Evolutionary conservation across 805 yeast genomes (phyloP).

Genomic region (Yarrowia divulgata): DNA sequence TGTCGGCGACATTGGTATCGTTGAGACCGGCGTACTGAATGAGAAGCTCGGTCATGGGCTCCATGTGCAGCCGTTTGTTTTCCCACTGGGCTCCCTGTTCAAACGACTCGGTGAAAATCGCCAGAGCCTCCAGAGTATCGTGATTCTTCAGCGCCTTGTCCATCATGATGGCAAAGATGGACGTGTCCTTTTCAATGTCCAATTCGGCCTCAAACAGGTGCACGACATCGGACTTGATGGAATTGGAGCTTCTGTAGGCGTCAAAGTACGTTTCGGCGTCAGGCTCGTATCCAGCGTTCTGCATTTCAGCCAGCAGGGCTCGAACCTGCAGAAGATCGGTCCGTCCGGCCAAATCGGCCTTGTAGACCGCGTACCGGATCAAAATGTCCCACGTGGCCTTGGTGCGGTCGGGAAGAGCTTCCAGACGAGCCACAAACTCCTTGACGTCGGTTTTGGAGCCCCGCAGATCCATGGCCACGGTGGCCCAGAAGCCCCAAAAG

Average conservation of each 20-base stretch:
- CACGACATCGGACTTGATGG: slow-evolving; percentile 42
- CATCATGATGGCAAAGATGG: slow-evolving; percentile 52
- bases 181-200: slow-evolving; percentile 51
- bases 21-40: slow-evolving; percentile 15
- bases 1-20: slow-evolving; percentile 23
- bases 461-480: slow-evolving; percentile 13
- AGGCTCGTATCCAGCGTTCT: slow-evolving; percentile 42
- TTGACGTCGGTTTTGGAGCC: slow-evolving; percentile 8
- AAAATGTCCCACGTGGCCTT: slow-evolving; percentile 52
- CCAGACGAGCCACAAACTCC: background rate
- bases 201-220: slow-evolving; percentile 49
- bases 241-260: slow-evolving; percentile 45
- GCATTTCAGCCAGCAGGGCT: slow-evolving; percentile 42
- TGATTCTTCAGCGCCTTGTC: slow-evolving; percentile 48
- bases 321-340: slow-evolving; percentile 41
- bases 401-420: slow-evolving; percentile 2
- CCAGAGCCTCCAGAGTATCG: slow-evolving; percentile 49
- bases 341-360: slow-evolving; percentile 18
- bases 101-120: slow-evolving; percentile 51
- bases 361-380: slow-evolving; percentile 50
- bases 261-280: slow-evolving; percentile 47
- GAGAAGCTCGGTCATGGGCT: slow-evolving; percentile 36
- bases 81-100: slow-evolving; percentile 57
- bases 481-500: slow-evolving; percentile 24
- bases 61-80: slow-evolving; percentile 43